Percentiles rank a stretch among this genome's conserved stretches.
Evolutionary conservation across 1,284 basidiomycete species (phyloP).

Genomic region (Microstroma glucosiphilum): DNA sequence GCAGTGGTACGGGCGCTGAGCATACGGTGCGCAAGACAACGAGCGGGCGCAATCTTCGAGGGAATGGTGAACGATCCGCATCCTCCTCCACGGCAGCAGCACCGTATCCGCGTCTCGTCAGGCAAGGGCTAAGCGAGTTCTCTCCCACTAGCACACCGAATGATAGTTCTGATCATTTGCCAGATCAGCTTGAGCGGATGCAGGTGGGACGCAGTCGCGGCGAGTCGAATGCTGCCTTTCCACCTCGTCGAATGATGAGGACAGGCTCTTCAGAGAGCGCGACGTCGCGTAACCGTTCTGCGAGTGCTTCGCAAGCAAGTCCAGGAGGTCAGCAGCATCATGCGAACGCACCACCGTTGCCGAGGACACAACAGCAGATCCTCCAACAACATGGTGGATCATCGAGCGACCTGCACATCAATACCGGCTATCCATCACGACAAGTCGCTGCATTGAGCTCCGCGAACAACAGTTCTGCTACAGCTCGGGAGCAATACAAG

Average conservation of each 20-base stretch:
- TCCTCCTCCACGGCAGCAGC: background rate
- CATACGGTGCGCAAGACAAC: slow-evolving; percentile 37
- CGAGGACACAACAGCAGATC: slow-evolving; percentile 8
- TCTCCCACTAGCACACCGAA: background rate
- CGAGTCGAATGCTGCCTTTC: background rate
- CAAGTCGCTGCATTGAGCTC: background rate
- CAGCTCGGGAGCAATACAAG: too few species aligned
- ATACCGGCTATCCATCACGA: background rate
- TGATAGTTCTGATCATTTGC: background rate
- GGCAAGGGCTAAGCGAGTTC: background rate
- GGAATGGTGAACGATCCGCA: slow-evolving; percentile 11
- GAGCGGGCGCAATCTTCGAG: slow-evolving; percentile 31
- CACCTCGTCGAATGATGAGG: background rate
- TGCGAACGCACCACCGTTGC: slow-evolving; percentile 27
- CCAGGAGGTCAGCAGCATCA: slow-evolving; percentile 14
- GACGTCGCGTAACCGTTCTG: slow-evolving; percentile 15
- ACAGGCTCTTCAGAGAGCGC: background rate
- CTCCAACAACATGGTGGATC: background rate
- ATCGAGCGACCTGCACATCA: slow-evolving; percentile 7
- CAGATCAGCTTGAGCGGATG: slow-evolving; percentile 7
- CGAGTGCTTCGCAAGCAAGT: slow-evolving; percentile 31
- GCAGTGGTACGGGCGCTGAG: slow-evolving; percentile 4
- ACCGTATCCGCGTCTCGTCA: background rate
- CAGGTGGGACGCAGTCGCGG: background rate
- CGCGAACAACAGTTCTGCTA: background rate